A percentile compares a stretch with the other conserved stretches of the same genome.
phyloP scores from a whole-genome alignment of 2,329 filamentous ascomycete species.

The Aspergillus sp. region DNA sequence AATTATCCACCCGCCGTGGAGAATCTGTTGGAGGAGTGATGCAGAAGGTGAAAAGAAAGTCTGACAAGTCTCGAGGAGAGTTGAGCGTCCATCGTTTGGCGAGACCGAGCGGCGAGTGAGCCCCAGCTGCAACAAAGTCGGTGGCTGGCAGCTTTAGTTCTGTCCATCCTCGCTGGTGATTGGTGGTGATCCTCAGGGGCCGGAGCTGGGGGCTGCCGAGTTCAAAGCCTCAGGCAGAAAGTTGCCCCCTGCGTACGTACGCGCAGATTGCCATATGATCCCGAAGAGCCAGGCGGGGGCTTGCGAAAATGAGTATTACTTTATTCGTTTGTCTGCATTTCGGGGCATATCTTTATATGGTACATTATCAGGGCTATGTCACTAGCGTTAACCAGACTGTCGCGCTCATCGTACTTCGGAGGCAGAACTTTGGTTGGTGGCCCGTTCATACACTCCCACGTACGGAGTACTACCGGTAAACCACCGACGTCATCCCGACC shows the following conservation, averaged over 20 bases:
- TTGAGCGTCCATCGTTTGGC: conserved; percentile 1
- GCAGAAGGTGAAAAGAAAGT: background rate
- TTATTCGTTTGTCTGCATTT: too few relatives aligned
- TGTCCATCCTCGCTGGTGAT: conserved; percentile 11
- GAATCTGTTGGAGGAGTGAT: background rate
- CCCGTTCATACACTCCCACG: too few relatives aligned
- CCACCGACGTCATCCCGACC: background rate
- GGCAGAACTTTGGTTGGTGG: too few relatives aligned
- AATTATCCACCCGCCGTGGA: conserved; percentile 2
- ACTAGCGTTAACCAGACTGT: too few relatives aligned
- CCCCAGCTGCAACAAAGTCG: conserved; percentile 15
- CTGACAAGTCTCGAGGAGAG: conserved; percentile 1
- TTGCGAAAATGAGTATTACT: too few relatives aligned
- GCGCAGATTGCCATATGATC: background rate
- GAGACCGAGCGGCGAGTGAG: background rate
- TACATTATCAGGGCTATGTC: too few relatives aligned
- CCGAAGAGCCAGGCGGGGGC: background rate
- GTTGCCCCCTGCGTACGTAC: background rate
- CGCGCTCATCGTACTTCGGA: too few relatives aligned
- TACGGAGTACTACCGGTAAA: too few relatives aligned
- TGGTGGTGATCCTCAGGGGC: conserved; percentile 15
- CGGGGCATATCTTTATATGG: too few relatives aligned
- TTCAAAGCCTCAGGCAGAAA: conserved; percentile 6
- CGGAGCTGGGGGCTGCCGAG: conserved; percentile 4
- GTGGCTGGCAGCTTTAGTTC: conserved; percentile 22